Base-by-base conservation (phyloP, 1,139 yeast genomes). In the Candida sp. region DNA sequence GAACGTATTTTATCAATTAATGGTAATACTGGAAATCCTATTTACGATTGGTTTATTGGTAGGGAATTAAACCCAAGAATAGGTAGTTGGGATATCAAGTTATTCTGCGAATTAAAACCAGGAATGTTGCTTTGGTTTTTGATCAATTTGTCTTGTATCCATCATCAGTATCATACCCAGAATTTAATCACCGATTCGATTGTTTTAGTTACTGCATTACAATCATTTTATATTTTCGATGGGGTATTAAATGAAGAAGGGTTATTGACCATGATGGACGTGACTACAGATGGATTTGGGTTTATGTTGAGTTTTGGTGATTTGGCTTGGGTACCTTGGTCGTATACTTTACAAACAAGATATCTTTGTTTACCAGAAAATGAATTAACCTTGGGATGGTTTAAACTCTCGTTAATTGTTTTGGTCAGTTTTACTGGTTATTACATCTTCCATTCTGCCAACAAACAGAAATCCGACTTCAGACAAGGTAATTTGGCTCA, bases 1-100 rank as follows among this genome's bases (percentile, higher is more conserved):
- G 95, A 87, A 57, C 75, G 87, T 47, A 80, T 91, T 36, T 72
- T 93, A 45, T 93, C 97, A 0, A 67, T 78, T 36, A 95, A 95
- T 39, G 99, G 99, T 4, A 93, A 93, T 65, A 75, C 96, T 0
- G 88, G 89, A 0, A 82, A 79, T 52, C 52, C 67, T 1, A 56
- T 91, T 25, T 93, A 87, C 60, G 97, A 93, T 64, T 93, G 97
- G 97, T 95, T 89, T 59, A 90, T 93, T 61, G 99, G 99, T 25
- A 79, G 99, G 43, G 98, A 93, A 63, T 73, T 95, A 58, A 95
- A 95, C 60, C 99, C 99, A 29, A 75, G 98, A 54, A 70, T 89
- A 45, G 96, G 96, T 0, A 58, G 77, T 1, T 81, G 91, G 76
- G 99, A 93, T 60, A 82, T 93, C 60, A 93, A 93, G 64, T 66